phyloP scores from a whole-genome alignment of 345 rosid species.

The Lepidium didymum region DNA sequence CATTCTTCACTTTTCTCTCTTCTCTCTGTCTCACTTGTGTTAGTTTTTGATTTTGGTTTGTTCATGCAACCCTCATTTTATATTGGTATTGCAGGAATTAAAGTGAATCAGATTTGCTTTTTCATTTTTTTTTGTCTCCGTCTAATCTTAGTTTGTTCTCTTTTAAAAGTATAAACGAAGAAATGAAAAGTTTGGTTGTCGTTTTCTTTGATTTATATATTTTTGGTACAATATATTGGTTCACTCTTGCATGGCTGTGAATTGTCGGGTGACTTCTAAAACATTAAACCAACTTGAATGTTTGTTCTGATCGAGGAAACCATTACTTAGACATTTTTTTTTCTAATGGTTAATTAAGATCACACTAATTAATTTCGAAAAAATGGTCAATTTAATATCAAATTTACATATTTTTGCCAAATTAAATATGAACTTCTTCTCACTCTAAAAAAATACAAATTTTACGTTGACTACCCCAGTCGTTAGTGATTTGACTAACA shows the following conservation, averaged over 20 bases:
- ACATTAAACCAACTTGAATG: neutral
- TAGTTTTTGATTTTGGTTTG: conserved; percentile 4
- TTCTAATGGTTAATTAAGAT: neutral
- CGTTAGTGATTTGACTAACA: too few species aligned
- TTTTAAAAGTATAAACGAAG: neutral
- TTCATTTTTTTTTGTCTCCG: neutral
- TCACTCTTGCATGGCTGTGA: conserved; percentile 15
- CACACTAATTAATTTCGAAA: neutral
- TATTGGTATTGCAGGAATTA: conserved; percentile 10
- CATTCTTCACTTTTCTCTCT: conserved; percentile 29
- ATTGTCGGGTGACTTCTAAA: neutral
- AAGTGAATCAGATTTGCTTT: conserved; percentile 3
- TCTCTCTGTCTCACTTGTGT: neutral
- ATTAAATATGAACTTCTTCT: too few species aligned
- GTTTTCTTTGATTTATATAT: neutral
- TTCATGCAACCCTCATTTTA: conserved; percentile 17
- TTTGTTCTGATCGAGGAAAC: neutral
- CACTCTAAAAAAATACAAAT: too few species aligned
- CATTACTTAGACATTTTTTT: neutral
- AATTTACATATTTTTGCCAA: too few species aligned
- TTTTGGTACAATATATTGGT: neutral
- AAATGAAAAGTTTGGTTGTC: conserved; percentile 9
- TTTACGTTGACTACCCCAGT: too few species aligned
- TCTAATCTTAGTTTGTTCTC: neutral
- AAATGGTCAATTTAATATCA: too few species aligned